Conservation (phyloP, 495 filamentous ascomycete species). For the Penicillium goetzii region DNA sequence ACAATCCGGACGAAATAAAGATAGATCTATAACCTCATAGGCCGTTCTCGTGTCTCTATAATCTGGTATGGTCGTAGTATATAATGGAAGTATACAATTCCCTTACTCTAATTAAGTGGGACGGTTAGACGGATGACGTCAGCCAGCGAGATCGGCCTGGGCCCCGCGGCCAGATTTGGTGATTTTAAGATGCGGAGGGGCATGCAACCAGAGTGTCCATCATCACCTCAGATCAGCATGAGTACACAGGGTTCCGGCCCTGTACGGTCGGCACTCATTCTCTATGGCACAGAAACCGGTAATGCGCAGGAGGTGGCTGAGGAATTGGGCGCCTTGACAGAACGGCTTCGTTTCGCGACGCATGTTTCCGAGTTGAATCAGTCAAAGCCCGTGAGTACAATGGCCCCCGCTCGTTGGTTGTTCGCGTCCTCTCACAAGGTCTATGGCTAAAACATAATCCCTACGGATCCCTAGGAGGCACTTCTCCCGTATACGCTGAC, state of each 20-base stretch:
- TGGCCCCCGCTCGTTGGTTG: background rate
- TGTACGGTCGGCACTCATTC: slow-evolving; percentile 67
- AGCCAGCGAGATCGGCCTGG: slow-evolving; percentile 28
- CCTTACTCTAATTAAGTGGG: background rate
- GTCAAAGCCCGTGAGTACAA: slow-evolving; percentile 67
- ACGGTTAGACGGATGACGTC: slow-evolving; percentile 28
- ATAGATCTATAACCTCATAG: background rate
- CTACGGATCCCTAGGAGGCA: slow-evolving; percentile 35
- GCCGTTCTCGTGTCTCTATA: background rate
- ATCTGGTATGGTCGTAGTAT: background rate
- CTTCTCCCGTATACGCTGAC: slow-evolving; percentile 61
- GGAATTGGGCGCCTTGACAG: slow-evolving; percentile 71
- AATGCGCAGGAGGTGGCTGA: slow-evolving; percentile 88
- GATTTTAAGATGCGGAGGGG: slow-evolving; percentile 21
- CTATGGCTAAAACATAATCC: background rate
- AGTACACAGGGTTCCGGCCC: slow-evolving; percentile 22
- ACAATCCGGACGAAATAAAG: background rate
- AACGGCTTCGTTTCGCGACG: slow-evolving; percentile 77
- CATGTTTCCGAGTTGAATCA: slow-evolving; percentile 75
- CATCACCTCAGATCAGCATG: slow-evolving; percentile 28
- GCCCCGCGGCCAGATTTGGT: slow-evolving; percentile 19
- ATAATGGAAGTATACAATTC: background rate
- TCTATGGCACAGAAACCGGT: slow-evolving; percentile 94
- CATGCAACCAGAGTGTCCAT: background rate
- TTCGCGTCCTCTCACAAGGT: background rate